phyloP scores from a whole-genome alignment of 257 asterid species.

The Paulownia fortunei region DNA sequence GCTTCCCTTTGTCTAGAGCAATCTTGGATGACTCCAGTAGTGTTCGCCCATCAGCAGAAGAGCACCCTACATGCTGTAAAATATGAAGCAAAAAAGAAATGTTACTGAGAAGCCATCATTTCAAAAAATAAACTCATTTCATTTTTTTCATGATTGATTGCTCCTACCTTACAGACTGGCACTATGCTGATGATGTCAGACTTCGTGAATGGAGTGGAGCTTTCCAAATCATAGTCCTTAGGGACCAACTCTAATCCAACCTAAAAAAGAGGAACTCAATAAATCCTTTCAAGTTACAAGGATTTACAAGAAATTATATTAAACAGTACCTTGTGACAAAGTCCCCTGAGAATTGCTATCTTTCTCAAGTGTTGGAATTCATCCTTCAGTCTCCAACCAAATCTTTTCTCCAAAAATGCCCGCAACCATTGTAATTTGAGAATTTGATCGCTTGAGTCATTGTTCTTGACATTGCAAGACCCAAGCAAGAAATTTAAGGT shows the following conservation, averaged over 20 bases:
- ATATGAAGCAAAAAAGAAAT: constrained; percentile 24
- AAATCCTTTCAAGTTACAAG: constrained; percentile 34
- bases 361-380: constrained; percentile 78
- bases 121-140: neutral
- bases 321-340: constrained; percentile 85
- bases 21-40: constrained; percentile 93
- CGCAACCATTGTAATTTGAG: constrained; percentile 80
- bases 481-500: constrained; percentile 91
- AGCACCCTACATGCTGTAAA: constrained; percentile 89
- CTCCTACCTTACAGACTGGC: constrained; percentile 87
- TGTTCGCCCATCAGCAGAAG: constrained; percentile 96
- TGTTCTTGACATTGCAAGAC: constrained; percentile 49
- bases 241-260: constrained; percentile 93
- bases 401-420: constrained; percentile 67
- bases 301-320: constrained; percentile 27
- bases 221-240: constrained; percentile 89
- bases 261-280: constrained; percentile 48
- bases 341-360: constrained; percentile 88
- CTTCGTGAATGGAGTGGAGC: constrained; percentile 74
- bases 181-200: constrained; percentile 85
- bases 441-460: constrained; percentile 43
- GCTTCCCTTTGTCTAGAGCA: constrained; percentile 98
- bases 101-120: constrained; percentile 24
- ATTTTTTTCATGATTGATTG: neutral
- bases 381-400: constrained; percentile 79